These are phyloP conservation scores for Apophysomyces variabilis DNA, from an alignment of 371 early-diverging fungal species.

Conservation along the genomic window DNA sequence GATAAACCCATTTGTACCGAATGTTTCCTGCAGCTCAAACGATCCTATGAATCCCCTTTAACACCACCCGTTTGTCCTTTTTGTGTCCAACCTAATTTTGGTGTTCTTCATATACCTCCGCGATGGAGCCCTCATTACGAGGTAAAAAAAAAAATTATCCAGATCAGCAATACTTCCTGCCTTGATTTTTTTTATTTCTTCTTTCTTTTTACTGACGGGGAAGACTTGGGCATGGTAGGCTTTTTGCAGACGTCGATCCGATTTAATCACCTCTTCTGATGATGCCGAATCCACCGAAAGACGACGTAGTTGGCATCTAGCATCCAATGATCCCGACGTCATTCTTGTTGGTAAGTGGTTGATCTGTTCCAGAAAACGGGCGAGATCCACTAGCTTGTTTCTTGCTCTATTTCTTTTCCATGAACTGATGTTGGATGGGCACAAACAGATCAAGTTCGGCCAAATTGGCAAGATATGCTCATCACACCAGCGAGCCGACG, in stretches of 20 bases:
- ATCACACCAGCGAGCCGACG: conserved; percentile 1
- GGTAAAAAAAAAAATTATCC: conserved; percentile 1
- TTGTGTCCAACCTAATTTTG: conserved; percentile 84
- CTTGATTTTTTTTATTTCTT: too few species aligned
- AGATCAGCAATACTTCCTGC: too few species aligned
- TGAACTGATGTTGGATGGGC: not conserved
- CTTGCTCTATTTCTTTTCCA: too few species aligned
- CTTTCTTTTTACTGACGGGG: too few species aligned
- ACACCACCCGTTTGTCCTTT: conserved; percentile 79
- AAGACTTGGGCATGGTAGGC: conserved; percentile 6
- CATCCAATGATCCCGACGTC: conserved; percentile 35
- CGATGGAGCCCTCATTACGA: conserved; percentile 27
- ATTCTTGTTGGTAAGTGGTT: conserved; percentile 30
- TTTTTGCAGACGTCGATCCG: conserved; percentile 25
- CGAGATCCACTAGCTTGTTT: too few species aligned
- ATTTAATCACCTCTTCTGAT: conserved; percentile 5
- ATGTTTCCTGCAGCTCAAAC: conserved; percentile 89
- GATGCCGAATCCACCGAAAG: not conserved
- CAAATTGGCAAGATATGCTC: conserved; percentile 20
- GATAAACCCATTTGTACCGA: conserved; percentile 92
- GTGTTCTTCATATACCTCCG: conserved; percentile 71
- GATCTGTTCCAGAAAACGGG: too few species aligned
- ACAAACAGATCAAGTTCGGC: conserved; percentile 19
- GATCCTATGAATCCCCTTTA: conserved; percentile 52
- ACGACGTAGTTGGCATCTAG: conserved; percentile 22